phyloP scores from a whole-genome alignment of 2,329 filamentous ascomycete species.

The Aspergillus felis region DNA sequence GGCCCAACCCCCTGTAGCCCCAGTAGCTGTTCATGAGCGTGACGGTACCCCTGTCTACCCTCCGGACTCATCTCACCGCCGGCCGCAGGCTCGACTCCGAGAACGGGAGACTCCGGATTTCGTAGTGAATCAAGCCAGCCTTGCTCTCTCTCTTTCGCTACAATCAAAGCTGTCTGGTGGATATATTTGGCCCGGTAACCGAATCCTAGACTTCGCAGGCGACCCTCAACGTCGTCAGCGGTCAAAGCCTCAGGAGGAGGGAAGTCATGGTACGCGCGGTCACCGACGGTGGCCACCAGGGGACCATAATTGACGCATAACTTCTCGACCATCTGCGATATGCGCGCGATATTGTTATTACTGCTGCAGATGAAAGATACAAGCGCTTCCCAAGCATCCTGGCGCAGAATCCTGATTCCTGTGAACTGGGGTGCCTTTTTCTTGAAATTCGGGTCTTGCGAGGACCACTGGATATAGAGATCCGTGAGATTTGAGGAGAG shows the following conservation, averaged over 20 bases:
- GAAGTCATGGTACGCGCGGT: constrained; percentile 79
- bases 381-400: constrained; percentile 94
- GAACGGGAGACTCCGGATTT: constrained; percentile 68
- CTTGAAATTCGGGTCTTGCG: constrained; percentile 80
- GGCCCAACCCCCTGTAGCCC: constrained; percentile 84
- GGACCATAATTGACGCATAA: constrained; percentile 82
- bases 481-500: constrained; percentile 69
- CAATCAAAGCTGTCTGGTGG: constrained; percentile 72
- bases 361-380: constrained; percentile 96
- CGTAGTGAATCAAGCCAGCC: constrained; percentile 75
- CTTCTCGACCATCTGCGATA: constrained; percentile 95
- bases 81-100: constrained; percentile 43
- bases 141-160: constrained; percentile 62
- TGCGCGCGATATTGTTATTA: constrained; percentile 95
- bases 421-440: constrained; percentile 82
- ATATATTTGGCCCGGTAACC: constrained; percentile 95
- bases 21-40: constrained; percentile 76
- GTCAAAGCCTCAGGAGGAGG: constrained; percentile 72
- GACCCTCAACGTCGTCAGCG: constrained; percentile 69
- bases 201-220: constrained; percentile 80
- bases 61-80: constrained; percentile 49
- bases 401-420: constrained; percentile 85
- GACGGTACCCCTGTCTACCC: constrained; percentile 64
- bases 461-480: constrained; percentile 85
- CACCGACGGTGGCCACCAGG: constrained; percentile 66